Base-by-base conservation (phyloP, 495 filamentous ascomycete genomes). In the Talaromyces liani region DNA sequence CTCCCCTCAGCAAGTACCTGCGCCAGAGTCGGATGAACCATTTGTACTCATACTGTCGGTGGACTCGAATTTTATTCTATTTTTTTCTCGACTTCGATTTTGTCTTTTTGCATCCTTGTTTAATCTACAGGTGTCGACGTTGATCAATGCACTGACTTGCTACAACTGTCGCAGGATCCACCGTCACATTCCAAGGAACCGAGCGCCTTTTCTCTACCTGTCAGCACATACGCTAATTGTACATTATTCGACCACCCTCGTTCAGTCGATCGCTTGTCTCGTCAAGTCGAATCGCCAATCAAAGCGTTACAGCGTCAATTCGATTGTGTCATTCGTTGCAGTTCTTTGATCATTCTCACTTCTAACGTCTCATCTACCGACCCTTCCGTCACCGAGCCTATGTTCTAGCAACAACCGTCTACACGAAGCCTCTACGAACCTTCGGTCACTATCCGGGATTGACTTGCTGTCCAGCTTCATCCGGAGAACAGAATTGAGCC, bases 1-100 rank as follows among this genome's bases (percentile, higher is more conserved):
- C 53, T 56, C 53, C 53, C 53, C 53, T 56, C 53, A 56, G 53
- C 27, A 25, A 56, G 53, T 56, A 29, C 45, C 45, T 49, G 41
- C 45, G 45, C n/a, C 45, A 20, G 45, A 4, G 45, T 22, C 45
- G 45, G 45, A n/a, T 49, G 45, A 49, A 14, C 16, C 5, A 49
- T 49, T 20, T 49, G 18, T 20, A 49, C n/a, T 18, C n/a, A 3
- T 47, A 8, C n/a, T 6, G 20, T n/a, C 41, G 18, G 18, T 18
- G n/a, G 45, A 49, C 45, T 49, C 45, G 45, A 20, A 20, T 49
- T 20, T 20, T 4, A 2, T 49, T 9, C 7, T 20, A 2, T 3
- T 20, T 49, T 20, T 49, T 20, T 20, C 18, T 49, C 45, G 45
- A 7, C 18, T 20, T 18, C 5, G 12, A 12, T 49, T 18, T 20